Evolutionary conservation across 768 basidiomycete genomes (phyloP).

Genomic region (Russula dissimulans): DNA sequence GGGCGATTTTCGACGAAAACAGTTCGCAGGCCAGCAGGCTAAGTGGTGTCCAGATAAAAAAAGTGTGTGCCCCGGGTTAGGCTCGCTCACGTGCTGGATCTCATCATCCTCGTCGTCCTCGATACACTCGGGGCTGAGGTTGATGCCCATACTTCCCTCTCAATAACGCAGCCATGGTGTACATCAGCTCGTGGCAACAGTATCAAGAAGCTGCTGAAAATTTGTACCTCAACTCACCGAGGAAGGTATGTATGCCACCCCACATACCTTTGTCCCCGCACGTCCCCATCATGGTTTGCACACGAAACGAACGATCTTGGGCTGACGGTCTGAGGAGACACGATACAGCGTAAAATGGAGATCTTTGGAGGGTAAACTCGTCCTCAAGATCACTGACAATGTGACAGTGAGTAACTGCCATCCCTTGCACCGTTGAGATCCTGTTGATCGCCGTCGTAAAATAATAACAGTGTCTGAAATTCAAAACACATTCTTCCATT

Average conservation of each 20-base stretch:
- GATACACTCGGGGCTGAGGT: not conserved
- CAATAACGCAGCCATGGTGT: slow-evolving; percentile 55
- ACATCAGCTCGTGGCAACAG: slow-evolving; percentile 85
- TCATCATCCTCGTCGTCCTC: not conserved
- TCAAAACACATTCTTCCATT: slow-evolving; percentile 90
- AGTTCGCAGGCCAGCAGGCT: too few species aligned
- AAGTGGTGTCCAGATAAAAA: too few species aligned
- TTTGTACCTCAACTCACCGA: slow-evolving; percentile 72
- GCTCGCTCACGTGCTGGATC: too few species aligned
- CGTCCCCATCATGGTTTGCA: slow-evolving; percentile 20
- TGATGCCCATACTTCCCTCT: slow-evolving; percentile 9
- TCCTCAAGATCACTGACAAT: slow-evolving; percentile 91
- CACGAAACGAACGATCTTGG: not conserved
- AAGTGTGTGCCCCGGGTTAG: too few species aligned
- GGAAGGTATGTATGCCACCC: slow-evolving; percentile 38
- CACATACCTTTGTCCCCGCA: too few species aligned
- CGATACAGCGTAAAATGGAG: slow-evolving; percentile 92
- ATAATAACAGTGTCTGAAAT: slow-evolving; percentile 75
- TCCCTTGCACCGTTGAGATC: not conserved
- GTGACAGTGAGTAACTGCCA: slow-evolving; percentile 50
- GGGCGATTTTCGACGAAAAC: too few species aligned
- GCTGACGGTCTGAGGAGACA: slow-evolving; percentile 41
- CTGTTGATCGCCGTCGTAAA: not conserved
- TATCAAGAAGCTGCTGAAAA: slow-evolving; percentile 85
- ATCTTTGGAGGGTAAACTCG: slow-evolving; percentile 73